Percentiles rank a stretch among this genome's conserved stretches.
These are phyloP conservation scores for Erodium trifolium DNA, from an alignment of 441 rosid genomes.

Conservation along the genomic window DNA sequence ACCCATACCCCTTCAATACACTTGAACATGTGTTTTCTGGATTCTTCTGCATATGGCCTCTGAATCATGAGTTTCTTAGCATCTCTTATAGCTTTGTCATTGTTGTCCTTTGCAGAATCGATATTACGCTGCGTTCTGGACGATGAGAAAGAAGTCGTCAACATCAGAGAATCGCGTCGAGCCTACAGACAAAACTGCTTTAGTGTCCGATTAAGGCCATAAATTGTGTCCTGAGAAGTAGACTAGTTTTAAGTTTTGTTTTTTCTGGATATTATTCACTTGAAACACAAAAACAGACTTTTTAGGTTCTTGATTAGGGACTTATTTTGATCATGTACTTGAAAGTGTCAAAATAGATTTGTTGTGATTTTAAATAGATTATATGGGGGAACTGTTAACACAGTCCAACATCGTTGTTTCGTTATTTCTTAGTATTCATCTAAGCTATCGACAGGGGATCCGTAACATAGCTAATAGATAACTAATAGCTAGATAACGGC, in stretches of 20 bases:
- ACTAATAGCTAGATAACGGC: too few species aligned
- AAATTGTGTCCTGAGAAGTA: background rate
- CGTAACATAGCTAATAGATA: too few species aligned
- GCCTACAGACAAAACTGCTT: background rate
- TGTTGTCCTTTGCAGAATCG: conserved; percentile 48
- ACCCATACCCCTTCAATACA: too few species aligned
- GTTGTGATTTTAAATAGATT: background rate
- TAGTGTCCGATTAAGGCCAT: background rate
- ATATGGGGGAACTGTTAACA: too few species aligned
- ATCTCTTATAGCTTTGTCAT: background rate
- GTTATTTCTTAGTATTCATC: too few species aligned
- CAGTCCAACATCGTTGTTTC: too few species aligned
- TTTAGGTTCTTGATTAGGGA: background rate
- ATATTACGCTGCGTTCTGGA: conserved; percentile 80
- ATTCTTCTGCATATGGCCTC: background rate
- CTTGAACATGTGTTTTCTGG: background rate
- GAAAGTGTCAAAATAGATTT: background rate
- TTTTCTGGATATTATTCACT: too few species aligned
- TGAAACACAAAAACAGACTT: background rate
- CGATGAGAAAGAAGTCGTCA: conserved; percentile 58
- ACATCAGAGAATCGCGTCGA: conserved; percentile 19
- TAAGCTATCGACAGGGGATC: too few species aligned
- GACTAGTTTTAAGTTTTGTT: too few species aligned
- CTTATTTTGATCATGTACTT: background rate
- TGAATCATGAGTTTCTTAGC: background rate